A percentile compares a stretch with the other conserved stretches of the same genome.
These are phyloP conservation scores for Bipolaris gigantea DNA, from an alignment of 2,329 filamentous ascomycete genomes.

Conservation along the genomic window DNA sequence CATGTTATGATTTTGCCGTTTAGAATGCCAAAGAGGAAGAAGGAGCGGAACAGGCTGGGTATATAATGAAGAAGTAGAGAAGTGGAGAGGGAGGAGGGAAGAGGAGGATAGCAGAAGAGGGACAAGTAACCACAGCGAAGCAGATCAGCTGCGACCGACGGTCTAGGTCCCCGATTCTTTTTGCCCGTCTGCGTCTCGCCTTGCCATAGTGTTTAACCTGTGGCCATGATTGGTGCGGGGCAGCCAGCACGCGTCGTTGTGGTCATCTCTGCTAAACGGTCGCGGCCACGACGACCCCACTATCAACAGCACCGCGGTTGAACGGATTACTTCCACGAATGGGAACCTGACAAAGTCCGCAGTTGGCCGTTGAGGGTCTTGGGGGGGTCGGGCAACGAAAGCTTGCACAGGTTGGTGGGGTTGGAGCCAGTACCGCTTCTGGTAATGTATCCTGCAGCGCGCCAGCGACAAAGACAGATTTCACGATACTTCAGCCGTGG, in stretches of 20 bases:
- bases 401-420: background rate
- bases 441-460: constrained; percentile 9
- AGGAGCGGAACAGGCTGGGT: background rate
- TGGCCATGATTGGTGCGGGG: constrained; percentile 8
- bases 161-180: constrained; percentile 3
- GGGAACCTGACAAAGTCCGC: constrained; percentile 17
- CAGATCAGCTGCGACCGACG: constrained; percentile 7
- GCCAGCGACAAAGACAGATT: constrained; percentile 3
- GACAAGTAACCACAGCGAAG: background rate
- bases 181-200: background rate
- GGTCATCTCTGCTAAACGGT: constrained; percentile 4
- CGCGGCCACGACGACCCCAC: background rate
- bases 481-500: constrained; percentile 24
- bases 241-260: constrained; percentile 3
- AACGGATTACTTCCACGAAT: constrained; percentile 28
- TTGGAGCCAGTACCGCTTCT: constrained; percentile 5
- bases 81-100: background rate
- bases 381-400: background rate
- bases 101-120: background rate
- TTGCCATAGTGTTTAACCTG: constrained; percentile 7
- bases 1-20: background rate
- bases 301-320: constrained; percentile 1
- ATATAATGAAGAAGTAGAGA: background rate
- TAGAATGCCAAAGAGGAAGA: background rate
- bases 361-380: background rate